These are phyloP conservation scores for Colletotrichum navitas DNA, from an alignment of 2,329 filamentous ascomycete species.

Conservation along the genomic window DNA sequence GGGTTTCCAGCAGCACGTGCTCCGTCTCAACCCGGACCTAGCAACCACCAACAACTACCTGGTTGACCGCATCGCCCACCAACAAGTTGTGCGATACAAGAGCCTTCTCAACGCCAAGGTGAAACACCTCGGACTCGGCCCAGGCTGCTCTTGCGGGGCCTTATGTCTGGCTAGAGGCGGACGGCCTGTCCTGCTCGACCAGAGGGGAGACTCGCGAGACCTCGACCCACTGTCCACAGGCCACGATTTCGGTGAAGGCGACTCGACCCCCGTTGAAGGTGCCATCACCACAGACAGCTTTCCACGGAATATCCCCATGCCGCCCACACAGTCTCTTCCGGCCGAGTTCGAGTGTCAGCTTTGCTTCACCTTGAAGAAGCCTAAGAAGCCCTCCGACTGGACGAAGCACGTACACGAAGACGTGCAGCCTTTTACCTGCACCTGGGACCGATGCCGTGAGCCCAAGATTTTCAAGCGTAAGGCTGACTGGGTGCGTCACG, in stretches of 20 bases:
- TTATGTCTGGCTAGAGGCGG: conserved; percentile 78
- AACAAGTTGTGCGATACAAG: conserved; percentile 85
- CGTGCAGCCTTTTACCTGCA: conserved; percentile 92
- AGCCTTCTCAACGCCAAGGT: conserved; percentile 77
- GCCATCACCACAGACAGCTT: conserved; percentile 80
- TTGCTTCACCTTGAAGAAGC: conserved; percentile 87
- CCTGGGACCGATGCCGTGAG: conserved; percentile 84
- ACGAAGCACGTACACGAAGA: conserved; percentile 97
- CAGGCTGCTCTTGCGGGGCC: conserved; percentile 70
- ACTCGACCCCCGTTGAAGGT: conserved; percentile 76
- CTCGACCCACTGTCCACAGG: conserved; percentile 67
- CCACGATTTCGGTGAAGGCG: conserved; percentile 65
- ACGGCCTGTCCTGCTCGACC: conserved; percentile 71
- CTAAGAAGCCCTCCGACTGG: conserved; percentile 94
- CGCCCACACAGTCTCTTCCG: conserved; percentile 81
- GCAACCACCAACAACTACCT: conserved; percentile 69
- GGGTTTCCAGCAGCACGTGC: conserved; percentile 82
- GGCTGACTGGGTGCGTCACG: conserved; percentile 94
- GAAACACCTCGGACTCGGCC: conserved; percentile 75
- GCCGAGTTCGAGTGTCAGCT: conserved; percentile 91
- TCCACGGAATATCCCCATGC: conserved; percentile 83
- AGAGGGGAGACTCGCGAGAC: conserved; percentile 70
- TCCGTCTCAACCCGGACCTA: conserved; percentile 80
- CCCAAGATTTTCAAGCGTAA: conserved; percentile 95
- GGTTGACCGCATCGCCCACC: conserved; percentile 84